Base-by-base conservation (phyloP, 768 basidiomycete genomes). In the Dentipellis fragilis region DNA sequence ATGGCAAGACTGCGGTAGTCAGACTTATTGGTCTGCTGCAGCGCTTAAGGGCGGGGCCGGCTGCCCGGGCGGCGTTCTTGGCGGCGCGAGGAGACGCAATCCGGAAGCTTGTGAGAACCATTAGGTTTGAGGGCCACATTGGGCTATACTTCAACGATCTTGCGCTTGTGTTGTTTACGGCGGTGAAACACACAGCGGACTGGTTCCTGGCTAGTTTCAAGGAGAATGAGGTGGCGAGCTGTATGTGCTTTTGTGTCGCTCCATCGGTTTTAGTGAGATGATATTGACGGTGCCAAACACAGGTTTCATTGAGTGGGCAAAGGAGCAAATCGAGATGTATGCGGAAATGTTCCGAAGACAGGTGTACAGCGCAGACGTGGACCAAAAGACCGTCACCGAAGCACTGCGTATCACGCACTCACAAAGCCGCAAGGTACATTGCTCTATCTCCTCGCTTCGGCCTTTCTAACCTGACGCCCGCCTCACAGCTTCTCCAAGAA, bases 261-360 rank as follows among this genome's bases (percentile, higher is more conserved):
- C 46, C 22, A 16, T 45, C n/a, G 16, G n/a, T 45, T 45, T 29
- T 3, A 29, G 29, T 3, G 29, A 9, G 3, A 35, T 45, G 21
- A 22, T 22, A 38, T 52, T 35, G 35, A 48, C 34, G n/a, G n/a
- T 55, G 54, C 37, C 59, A 50, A 53, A 45, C 14, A 46, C 62
- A 97, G 96, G 87, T 10, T 93, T 97, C 64, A 88, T 97, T 19
- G 85, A 91, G 45, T 99, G 96, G 96, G 87, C 93, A 0, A 92
- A 85, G 68, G 78, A 80, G 57, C 87, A 92, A 67, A 80, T 98
- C 35, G 85, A 91, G 65, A 71, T 76, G 19, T 98, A 88, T 66
- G 87, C 85, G 2, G 83, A 84, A 51, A 85, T 85, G 65, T 98
- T 97, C 71, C 75, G 86, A 53, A 88, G 85, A 57, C 96, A 98